Conservation (phyloP, 352 stramenopile species). For the Globisporangium acanthophoron region DNA sequence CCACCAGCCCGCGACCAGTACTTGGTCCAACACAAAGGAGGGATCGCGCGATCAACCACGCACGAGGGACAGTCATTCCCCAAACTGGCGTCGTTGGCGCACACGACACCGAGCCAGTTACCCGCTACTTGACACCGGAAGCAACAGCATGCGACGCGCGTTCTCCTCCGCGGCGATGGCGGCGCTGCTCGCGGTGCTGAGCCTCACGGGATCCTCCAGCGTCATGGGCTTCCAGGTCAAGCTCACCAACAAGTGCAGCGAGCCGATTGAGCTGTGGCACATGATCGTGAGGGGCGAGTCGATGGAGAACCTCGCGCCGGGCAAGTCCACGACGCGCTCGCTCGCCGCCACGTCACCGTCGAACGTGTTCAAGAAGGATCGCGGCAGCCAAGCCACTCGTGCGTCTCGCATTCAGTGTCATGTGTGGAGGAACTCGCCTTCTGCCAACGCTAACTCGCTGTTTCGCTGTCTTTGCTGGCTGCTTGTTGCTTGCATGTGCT, state of each 20-base stretch:
- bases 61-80: background rate
- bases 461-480: background rate
- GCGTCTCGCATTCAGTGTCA: slow-evolving; percentile 18
- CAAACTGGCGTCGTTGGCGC: background rate
- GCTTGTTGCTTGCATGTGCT: too few relatives aligned
- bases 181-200: slow-evolving; percentile 18
- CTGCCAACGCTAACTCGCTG: background rate
- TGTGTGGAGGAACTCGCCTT: too few relatives aligned
- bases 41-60: too few relatives aligned
- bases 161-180: background rate
- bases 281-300: slow-evolving; percentile 18
- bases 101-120: background rate
- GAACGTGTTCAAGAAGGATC: slow-evolving; percentile 50
- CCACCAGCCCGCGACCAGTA: too few relatives aligned
- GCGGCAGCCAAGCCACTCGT: slow-evolving; percentile 48
- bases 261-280: slow-evolving; percentile 35
- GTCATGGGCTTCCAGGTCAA: slow-evolving; percentile 35
- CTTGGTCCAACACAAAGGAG: too few relatives aligned
- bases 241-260: slow-evolving; percentile 51
- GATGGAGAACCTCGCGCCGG: slow-evolving; percentile 22
- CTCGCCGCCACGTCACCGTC: slow-evolving; percentile 25
- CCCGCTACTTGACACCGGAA: background rate
- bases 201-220: slow-evolving; percentile 4
- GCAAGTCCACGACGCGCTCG: slow-evolving; percentile 23
- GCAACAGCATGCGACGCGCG: slow-evolving; percentile 4